Evolutionary conservation across 2,329 filamentous ascomycete species (phyloP), one percentile per base, ranked within the genome.

Genomic region (Colletotrichum sp.): DNA sequence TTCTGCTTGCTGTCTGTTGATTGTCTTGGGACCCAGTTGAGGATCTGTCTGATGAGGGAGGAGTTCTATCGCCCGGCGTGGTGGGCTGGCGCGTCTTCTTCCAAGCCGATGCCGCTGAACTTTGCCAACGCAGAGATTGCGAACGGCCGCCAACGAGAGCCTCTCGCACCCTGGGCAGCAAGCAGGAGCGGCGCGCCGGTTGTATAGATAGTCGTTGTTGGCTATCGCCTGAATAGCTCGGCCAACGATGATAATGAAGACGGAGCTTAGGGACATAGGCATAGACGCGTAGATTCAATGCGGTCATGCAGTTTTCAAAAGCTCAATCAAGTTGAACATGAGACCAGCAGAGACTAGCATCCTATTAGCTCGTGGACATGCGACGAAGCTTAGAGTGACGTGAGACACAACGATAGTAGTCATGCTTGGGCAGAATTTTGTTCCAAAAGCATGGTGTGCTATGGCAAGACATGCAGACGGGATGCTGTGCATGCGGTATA

Each of bases 191-290:
- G 57, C 64, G 27, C 59, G 72, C 55, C 49, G 61, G 71, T 69
- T 71, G 64, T 70, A 72, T 69, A 76, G 65, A 78, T 71, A 29
- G 71, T 71, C 71, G 22, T 34, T 55, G 55, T 77, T 71, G 75
- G 75, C 72, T 77, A 68, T 63, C 36, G 36, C 55, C 64, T 77
- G 72, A 74, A 71, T 71, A 77, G 73, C 70, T 73, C 57, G 59
- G 71, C 71, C 19, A 30, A 61, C 71, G 65, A 69, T 71, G 39
- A 49, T 69, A 74, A 72, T 62, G 74, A 57, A 27, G 32, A 32
- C 65, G 69, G 65, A 76, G 34, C 34, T 75, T 59, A 52, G 68
- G 34, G 69, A 75, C 61, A 55, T 32, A 34, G 27, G 59, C 59
- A 61, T 65, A 59, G 61, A 59, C 62, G 59, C 49, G 36, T 65